Evolutionary conservation across 257 asterid species (phyloP), one percentile per base, ranked within the genome.

Genomic region (Penstemon davidsonii): DNA sequence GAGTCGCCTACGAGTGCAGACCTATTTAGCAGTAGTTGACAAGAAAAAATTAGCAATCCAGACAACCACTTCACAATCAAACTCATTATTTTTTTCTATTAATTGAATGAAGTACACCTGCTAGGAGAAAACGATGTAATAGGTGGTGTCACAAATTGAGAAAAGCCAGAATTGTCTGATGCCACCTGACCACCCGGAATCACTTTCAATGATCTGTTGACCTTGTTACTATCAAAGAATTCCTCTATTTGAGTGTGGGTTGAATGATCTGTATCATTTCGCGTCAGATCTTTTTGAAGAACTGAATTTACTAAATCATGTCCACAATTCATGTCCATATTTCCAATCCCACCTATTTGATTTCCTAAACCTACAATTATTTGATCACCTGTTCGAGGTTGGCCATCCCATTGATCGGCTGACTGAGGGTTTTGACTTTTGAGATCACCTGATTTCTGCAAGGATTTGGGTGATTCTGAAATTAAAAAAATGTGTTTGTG

Each of bases 401-500:
- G 79, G 53, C 52, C 86, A 68, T 68, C 87, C 84, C 75, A 85
- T 69, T 56, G 80, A 78, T 77, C 84, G 54, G 73, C 78, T 7
- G 73, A 76, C 60, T 66, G 80, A 58, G 80, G 78, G 73, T 61
- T 80, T 69, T 77, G 88, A 80, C 70, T 74, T 64, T 72, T 80
- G 64, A 64, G 76, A 63, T 84, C 80, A 70, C 80, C 87, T 71
- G 85, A 84, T 83, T 85, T 91, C 98, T 92, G 91, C 84, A 67
- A 58, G 57, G 45, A 54, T 42, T 12, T 52, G 50, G 41, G 15
- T 10, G 15, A 6, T 49, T 49, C 54, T 47, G 54, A 60, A 50
- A 12, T 44, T 5, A 18, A 47, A 9, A 49, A n/a, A 45, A 19
- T 38, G 37, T 36, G 8, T 52, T 47, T 11, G 60, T 38, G 68